A percentile compares a stretch with the other conserved stretches of the same genome.
Conservation (phyloP, 2,329 filamentous ascomycete genomes). For the Xylariaceae sp. region DNA sequence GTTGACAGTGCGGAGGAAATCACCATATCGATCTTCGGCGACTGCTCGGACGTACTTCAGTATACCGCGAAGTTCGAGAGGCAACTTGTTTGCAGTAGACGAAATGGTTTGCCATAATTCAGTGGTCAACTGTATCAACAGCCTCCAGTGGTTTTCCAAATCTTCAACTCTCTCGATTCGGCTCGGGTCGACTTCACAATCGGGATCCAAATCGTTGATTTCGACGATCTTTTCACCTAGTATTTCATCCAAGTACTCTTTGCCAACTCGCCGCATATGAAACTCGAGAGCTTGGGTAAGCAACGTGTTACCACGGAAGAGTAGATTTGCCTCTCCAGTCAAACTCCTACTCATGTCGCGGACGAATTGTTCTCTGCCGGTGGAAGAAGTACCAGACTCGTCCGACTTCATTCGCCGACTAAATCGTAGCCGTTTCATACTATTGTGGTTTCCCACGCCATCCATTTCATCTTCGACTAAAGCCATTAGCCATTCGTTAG, state of each 20-base stretch:
- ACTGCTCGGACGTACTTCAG: constrained; percentile 89
- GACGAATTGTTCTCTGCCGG: constrained; percentile 66
- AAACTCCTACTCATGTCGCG: constrained; percentile 74
- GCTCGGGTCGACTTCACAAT: constrained; percentile 94
- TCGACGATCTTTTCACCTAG: constrained; percentile 79
- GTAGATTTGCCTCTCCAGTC: constrained; percentile 82
- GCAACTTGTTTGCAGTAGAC: constrained; percentile 67
- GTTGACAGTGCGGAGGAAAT: constrained; percentile 80
- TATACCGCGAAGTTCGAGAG: constrained; percentile 74
- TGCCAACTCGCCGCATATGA: constrained; percentile 90
- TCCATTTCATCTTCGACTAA: constrained; percentile 97
- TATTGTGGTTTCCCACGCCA: constrained; percentile 76
- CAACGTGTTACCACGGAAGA: constrained; percentile 92
- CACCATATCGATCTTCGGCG: constrained; percentile 89
- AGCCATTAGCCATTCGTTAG: constrained; percentile 84
- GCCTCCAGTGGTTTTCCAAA: constrained; percentile 75
- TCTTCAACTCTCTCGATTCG: constrained; percentile 63
- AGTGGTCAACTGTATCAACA: constrained; percentile 69
- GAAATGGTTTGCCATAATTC: constrained; percentile 82
- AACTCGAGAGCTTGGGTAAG: constrained; percentile 90
- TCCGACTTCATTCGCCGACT: constrained; percentile 65
- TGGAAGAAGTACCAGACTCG: constrained; percentile 57
- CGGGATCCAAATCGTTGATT: constrained; percentile 83
- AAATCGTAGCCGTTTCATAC: constrained; percentile 68
- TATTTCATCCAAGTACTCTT: constrained; percentile 85